Evolutionary conservation across 257 asterid species (phyloP).

Genomic region (Solanum chiquidenum): DNA sequence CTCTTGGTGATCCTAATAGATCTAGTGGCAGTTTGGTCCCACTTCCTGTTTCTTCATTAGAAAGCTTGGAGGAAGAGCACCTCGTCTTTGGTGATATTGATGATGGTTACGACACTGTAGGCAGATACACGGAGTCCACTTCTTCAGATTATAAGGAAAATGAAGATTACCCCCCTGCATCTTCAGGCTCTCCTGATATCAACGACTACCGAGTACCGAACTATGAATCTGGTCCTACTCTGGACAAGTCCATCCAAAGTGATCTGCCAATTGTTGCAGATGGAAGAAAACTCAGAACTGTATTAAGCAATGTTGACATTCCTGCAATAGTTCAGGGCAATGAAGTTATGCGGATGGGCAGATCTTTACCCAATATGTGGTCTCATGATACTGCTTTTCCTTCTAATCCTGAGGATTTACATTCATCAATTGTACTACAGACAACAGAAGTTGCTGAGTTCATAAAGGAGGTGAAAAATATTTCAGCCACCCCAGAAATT

Average conservation of each 20-base stretch:
- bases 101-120: slow-evolving; percentile 11
- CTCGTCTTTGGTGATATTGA: slow-evolving; percentile 53
- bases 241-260: slow-evolving; percentile 24
- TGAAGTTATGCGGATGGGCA: slow-evolving; percentile 25
- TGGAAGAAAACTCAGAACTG: slow-evolving; percentile 23
- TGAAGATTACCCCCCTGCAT: slow-evolving; percentile 7
- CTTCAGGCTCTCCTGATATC: slow-evolving; percentile 11
- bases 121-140: slow-evolving; percentile 2
- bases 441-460: slow-evolving; percentile 9
- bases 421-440: slow-evolving; percentile 14
- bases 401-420: slow-evolving; percentile 2
- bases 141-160: slow-evolving; percentile 15
- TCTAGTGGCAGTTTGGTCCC: neutral
- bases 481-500: slow-evolving; percentile 13
- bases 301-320: slow-evolving; percentile 39
- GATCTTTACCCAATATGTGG: slow-evolving; percentile 60
- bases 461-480: slow-evolving; percentile 18
- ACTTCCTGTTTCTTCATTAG: slow-evolving; percentile 15
- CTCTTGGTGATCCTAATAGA: slow-evolving; percentile 12
- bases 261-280: slow-evolving; percentile 15
- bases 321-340: slow-evolving; percentile 18
- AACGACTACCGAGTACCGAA: slow-evolving; percentile 12
- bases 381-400: slow-evolving; percentile 15
- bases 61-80: slow-evolving; percentile 41
- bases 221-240: slow-evolving; percentile 10